Base-by-base conservation (phyloP, 2,329 filamentous ascomycete species). In the Cytospora chrysosperma region DNA sequence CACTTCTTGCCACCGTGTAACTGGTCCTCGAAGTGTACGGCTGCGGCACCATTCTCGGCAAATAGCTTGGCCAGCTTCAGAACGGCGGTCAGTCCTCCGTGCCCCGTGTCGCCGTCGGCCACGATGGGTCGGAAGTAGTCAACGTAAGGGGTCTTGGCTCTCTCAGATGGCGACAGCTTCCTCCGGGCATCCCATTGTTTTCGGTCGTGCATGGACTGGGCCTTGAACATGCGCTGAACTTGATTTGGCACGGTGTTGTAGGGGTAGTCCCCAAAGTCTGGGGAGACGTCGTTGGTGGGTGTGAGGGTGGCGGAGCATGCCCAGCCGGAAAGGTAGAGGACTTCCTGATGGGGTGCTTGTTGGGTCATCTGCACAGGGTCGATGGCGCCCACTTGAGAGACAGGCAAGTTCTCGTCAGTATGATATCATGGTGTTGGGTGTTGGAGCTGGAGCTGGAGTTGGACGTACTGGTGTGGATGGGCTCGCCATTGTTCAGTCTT, bases 361-460 rank as follows among this genome's bases (percentile, higher is more conserved):
- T 99, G 95, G 56, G 95, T 97, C 95, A 99, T 98, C 79, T 99
- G 95, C 13, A 98, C 88, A n/a, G 95, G 95, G 74, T 99, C 95
- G 77, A 99, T 96, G 65, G 93, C 95, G 70, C 95, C 95, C 90
- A 99, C 91, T 94, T 67, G 32, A 62, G 0, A 59, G 7, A 7
- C 21, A 12, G 26, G 43, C 32, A 54, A 17, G 21, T n/a, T n/a
- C 1, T 43, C 17, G 51, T 58, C 37, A 53, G 55, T 32, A 63
- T 37, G 51, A 8, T 15, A 28, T 27, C n/a, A 47, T n/a, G 47
- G 43, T 30, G 17, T 13, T 28, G 21, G 10, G 30, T 8, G 28
- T 12, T 3, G 3, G 15, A 47, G 17, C 12, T 2, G 3, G 24
- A 13, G 3, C 8, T 55, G n/a, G 6, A n/a, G 10, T 7, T 37